Evolutionary conservation across 495 filamentous ascomycete genomes (phyloP).

Genomic region (Podospora pseudopauciseta): DNA sequence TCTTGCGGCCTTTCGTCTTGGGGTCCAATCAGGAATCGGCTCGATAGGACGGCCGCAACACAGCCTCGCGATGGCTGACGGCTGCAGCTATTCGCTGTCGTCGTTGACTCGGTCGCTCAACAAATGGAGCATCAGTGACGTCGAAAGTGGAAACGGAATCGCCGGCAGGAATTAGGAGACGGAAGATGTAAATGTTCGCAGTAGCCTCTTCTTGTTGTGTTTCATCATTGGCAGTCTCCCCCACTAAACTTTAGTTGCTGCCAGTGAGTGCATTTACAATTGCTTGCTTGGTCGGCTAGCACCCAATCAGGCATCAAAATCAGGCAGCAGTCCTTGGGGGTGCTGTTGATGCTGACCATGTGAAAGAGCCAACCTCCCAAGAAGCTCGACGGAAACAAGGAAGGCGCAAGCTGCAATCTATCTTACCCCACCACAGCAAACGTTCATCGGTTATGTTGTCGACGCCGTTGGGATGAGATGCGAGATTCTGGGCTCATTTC

Average conservation of each 20-base stretch:
- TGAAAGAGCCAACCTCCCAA: not conserved
- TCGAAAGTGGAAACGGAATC: not conserved
- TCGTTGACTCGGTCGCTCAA: slow-evolving; percentile 7
- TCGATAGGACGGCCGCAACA: slow-evolving; percentile 3
- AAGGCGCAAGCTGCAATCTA: not conserved
- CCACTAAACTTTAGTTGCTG: not conserved
- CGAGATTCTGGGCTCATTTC: not conserved
- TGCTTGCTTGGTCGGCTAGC: not conserved
- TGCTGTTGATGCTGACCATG: not conserved
- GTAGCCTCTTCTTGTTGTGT: not conserved
- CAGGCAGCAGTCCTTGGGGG: not conserved
- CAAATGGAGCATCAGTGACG: slow-evolving; percentile 6
- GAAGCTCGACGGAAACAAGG: too few relatives aligned
- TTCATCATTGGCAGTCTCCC: not conserved
- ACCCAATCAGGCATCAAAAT: not conserved
- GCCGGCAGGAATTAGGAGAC: not conserved
- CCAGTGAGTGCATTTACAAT: not conserved
- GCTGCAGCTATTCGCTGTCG: not conserved
- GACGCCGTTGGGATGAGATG: not conserved
- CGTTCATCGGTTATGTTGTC: not conserved
- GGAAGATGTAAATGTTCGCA: not conserved
- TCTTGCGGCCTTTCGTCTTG: slow-evolving; percentile 7
- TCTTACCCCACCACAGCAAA: not conserved
- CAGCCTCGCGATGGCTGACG: slow-evolving; percentile 17
- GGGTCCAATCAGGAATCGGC: slow-evolving; percentile 9